These are phyloP conservation scores for Ajuga reptans DNA, from an alignment of 305 asterid genomes.

Conservation along the genomic window DNA sequence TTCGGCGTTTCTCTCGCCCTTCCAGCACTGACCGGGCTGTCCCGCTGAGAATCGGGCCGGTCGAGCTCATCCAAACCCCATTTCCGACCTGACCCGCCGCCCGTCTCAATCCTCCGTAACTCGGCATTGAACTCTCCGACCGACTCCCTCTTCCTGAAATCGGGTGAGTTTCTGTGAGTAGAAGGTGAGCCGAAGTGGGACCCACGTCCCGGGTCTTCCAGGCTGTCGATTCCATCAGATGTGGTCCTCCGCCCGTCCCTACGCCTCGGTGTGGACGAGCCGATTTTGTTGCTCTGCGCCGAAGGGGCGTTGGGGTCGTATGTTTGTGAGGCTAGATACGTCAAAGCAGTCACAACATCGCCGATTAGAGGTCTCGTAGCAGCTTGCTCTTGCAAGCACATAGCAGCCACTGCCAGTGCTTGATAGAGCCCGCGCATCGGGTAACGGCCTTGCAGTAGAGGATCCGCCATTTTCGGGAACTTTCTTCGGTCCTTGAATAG, in stretches of 20 bases:
- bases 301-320: constrained; percentile 58
- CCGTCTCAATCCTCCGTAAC: constrained; percentile 46
- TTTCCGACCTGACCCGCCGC: constrained; percentile 60
- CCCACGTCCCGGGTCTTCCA: constrained; percentile 35
- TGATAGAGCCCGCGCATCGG: constrained; percentile 90
- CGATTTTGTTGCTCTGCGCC: constrained; percentile 38
- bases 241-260: constrained; percentile 39
- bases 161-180: constrained; percentile 52
- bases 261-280: constrained; percentile 51
- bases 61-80: constrained; percentile 59
- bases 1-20: constrained; percentile 48
- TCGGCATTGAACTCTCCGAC: constrained; percentile 41
- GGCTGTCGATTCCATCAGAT: constrained; percentile 42
- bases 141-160: constrained; percentile 46
- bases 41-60: constrained; percentile 40
- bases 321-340: constrained; percentile 75
- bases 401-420: constrained; percentile 92
- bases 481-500: constrained; percentile 78
- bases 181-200: constrained; percentile 54
- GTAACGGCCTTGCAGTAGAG: constrained; percentile 70
- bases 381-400: constrained; percentile 98
- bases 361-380: constrained; percentile 84
- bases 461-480: constrained; percentile 92
- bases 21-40: constrained; percentile 61
- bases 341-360: constrained; percentile 78